Conservation (phyloP, 495 filamentous ascomycete species). For the Aspergillus haitiensis region DNA sequence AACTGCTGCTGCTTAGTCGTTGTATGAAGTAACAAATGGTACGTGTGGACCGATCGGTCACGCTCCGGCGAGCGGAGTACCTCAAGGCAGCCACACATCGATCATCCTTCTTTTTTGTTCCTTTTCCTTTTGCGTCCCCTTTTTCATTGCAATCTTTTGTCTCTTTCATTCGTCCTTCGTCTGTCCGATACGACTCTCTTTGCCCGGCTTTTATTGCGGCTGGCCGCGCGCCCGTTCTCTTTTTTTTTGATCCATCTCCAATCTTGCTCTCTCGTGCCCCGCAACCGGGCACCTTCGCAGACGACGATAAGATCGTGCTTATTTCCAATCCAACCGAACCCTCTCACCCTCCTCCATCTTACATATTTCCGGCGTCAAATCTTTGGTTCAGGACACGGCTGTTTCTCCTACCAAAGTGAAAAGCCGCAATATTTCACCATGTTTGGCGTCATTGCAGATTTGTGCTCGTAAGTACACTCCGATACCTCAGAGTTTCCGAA, state of each 20-base stretch:
- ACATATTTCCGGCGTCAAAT: neutral
- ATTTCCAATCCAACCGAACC: neutral
- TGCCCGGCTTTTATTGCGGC: conserved; percentile 19
- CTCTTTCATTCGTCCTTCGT: conserved; percentile 1
- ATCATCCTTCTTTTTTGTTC: conserved; percentile 2
- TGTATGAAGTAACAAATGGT: neutral
- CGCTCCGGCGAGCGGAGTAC: conserved; percentile 3
- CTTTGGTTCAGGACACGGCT: neutral
- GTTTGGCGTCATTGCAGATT: conserved; percentile 79
- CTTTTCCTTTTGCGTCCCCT: neutral
- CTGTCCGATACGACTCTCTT: neutral
- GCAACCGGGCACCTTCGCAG: conserved; percentile 20
- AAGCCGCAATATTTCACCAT: conserved; percentile 44
- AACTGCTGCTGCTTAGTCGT: too few species aligned
- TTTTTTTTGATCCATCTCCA: neutral
- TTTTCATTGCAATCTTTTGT: conserved; percentile 8
- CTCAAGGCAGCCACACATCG: conserved; percentile 21
- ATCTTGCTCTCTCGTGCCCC: conserved; percentile 22
- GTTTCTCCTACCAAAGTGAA: neutral
- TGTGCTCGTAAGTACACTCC: conserved; percentile 66
- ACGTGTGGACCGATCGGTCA: conserved; percentile 9
- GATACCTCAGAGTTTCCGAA: conserved; percentile 3
- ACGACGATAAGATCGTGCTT: conserved; percentile 2
- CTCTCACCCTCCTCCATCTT: neutral
- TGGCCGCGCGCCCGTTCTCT: conserved; percentile 16